Evolutionary conservation across 176 grass and related monocot genomes (phyloP).

Genomic region (Carex kokanica): DNA sequence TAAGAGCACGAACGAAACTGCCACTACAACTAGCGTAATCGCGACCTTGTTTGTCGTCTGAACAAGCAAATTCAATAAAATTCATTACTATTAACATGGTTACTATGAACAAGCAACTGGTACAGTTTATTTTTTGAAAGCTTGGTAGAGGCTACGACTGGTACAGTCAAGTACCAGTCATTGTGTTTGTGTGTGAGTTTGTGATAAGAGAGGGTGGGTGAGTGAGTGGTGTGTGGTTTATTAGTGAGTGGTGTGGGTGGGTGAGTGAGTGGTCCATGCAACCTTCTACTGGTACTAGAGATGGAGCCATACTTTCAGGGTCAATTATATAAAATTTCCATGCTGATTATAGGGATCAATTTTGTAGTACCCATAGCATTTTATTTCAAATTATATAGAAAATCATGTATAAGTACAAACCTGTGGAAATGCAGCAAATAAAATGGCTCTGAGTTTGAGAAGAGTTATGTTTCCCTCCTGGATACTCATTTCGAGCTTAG

Average conservation of each 20-base stretch:
- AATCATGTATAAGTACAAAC: background rate
- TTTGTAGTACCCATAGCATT: too few species aligned
- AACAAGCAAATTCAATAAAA: conserved; percentile 4
- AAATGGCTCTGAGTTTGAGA: conserved; percentile 79
- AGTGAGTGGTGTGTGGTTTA: background rate
- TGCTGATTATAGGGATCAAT: too few species aligned
- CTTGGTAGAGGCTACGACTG: too few species aligned
- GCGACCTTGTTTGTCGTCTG: conserved; percentile 76
- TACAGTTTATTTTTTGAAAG: too few species aligned
- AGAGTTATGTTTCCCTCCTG: conserved; percentile 79
- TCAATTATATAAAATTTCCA: too few species aligned
- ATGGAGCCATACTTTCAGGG: too few species aligned
- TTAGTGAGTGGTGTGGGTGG: background rate
- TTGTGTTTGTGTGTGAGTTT: background rate
- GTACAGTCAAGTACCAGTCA: background rate
- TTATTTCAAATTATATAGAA: too few species aligned
- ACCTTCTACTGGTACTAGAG: background rate
- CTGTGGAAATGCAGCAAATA: conserved; percentile 83
- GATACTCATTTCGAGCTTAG: conserved; percentile 63
- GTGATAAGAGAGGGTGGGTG: background rate
- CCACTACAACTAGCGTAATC: conserved; percentile 25
- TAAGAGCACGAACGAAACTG: conserved; percentile 38
- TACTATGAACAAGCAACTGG: background rate
- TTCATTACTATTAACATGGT: background rate
- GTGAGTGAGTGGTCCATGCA: background rate